Evolutionary conservation across 2,329 filamentous ascomycete species (phyloP).

Genomic region (Alternaria sp.): DNA sequence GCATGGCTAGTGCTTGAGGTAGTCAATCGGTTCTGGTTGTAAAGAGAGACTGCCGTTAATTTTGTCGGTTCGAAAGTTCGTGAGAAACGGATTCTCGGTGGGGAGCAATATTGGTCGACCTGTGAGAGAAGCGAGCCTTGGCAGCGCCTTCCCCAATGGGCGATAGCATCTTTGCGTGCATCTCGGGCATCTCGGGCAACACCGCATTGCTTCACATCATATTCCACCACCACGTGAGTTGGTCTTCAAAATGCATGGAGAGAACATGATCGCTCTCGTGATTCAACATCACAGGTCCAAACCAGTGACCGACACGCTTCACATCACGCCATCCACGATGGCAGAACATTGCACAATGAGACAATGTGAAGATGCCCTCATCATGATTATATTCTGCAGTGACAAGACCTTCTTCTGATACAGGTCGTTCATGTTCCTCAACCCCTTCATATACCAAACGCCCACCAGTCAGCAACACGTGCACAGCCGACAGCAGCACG

Average conservation of each 20-base stretch:
- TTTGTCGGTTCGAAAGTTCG: constrained; percentile 38
- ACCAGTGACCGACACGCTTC: not conserved
- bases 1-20: constrained; percentile 75
- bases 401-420: not conserved
- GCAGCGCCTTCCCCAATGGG: constrained; percentile 13
- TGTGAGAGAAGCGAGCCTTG: constrained; percentile 29
- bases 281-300: not conserved
- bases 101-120: constrained; percentile 18
- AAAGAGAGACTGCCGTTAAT: constrained; percentile 35
- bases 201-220: not conserved
- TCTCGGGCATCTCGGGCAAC: not conserved
- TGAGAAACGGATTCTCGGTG: constrained; percentile 9
- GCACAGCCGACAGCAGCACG: not conserved
- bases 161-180: not conserved
- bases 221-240: not conserved
- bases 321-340: not conserved
- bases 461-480: not conserved
- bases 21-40: constrained; percentile 64
- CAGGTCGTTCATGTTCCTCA: not conserved
- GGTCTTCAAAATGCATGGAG: not conserved
- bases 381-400: not conserved
- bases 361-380: not conserved
- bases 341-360: not conserved
- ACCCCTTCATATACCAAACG: not conserved
- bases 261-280: not conserved